Base-by-base conservation (phyloP, 345 rosid species). In the Acer saccharum region DNA sequence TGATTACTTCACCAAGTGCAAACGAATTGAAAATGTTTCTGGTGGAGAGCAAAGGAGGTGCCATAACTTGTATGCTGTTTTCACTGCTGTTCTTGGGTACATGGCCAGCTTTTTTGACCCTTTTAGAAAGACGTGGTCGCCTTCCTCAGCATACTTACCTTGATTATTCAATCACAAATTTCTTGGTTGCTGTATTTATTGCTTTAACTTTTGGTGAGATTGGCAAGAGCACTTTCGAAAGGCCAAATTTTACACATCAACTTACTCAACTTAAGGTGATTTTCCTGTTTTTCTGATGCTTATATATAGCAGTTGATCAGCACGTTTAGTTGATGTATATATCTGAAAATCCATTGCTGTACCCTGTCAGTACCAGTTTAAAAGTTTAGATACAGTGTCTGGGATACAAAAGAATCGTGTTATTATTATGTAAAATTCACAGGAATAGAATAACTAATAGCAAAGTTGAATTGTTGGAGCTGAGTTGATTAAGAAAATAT, bases 61-160 rank as follows among this genome's bases (percentile, higher is more conserved):
- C 95, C 65, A 89, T 94, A 58, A 77, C 72, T 74, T 93, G 98
- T 70, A 87, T 93, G 90, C 72, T 88, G 65, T 81, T 93, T 7
- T 85, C 95, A 65, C 82, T 94, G 48, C 71, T 89, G 68, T 91
- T 90, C 82, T 77, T 94, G 75, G 97, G 98, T 25, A 93, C 97
- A 75, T 94, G 95, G 95, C 98, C 97, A 74, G 98, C 94, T 76
- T 14, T 93, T 50, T 50, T 94, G 79, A 88, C 94, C 73, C 91
- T 91, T 11, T 87, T 94, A 8, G 97, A 94, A 81, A 79, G 97
- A 61, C 85, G 94, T 29, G 98, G 97, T 2, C 92, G 97, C 23
- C 97, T 90, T 71, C 98, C 98, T 74, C 98, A 93, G 69, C 97
- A 94, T 67, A 93, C 97, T 74, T 94, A 90, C 79, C 97, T 93